Evolutionary conservation across 179 eudicot genomes (phyloP), one percentile per base, ranked within the genome.

Genomic region (Pouteria campechiana): DNA sequence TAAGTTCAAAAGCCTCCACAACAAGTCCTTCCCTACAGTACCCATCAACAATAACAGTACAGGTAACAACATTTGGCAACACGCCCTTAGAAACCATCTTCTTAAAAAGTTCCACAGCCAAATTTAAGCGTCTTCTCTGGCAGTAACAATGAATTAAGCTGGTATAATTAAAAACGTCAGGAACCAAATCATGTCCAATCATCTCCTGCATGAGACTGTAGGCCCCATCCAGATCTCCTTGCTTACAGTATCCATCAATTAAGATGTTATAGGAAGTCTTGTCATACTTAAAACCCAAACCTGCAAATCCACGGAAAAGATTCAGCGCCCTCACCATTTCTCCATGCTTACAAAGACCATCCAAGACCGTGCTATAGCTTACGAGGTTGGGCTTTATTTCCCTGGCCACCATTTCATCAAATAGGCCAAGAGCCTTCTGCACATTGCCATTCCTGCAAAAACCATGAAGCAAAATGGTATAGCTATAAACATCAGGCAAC

Each of bases 401-500:
- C 46, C 25, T 52, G 14, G 49, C 46, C 54, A 61, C 46, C 87
- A 75, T 68, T 35, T 66, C 74, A 44, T 64, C 46, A 3, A 74
- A 37, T 32, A 75, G 44, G 38, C n/a, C 14, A 44, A 62, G 45
- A 15, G 69, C 79, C 41, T 18, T 42, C 36, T 62, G 55, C 8
- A 63, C 21, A 48, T 63, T 41, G 19, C 61, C 68, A 8, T 9
- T 33, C 50, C 50, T 40, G 56, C 82, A 68, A 20, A 63, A 60
- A 10, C 77, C 74, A 13, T 52, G 57, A 34, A 77, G 52, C 21
- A 77, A 45, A 16, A 77, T 67, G 63, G 64, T 64, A 30, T 73
- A 77, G 39, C 61, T 73, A 42, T 59, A 61, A 9, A 34, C 43
- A 61, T 77, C 72, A 4, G 80, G 69, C 13, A 23, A 20, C 38